phyloP scores from a whole-genome alignment of 1,284 basidiomycete species.

The Microbotryum scabiosae region DNA sequence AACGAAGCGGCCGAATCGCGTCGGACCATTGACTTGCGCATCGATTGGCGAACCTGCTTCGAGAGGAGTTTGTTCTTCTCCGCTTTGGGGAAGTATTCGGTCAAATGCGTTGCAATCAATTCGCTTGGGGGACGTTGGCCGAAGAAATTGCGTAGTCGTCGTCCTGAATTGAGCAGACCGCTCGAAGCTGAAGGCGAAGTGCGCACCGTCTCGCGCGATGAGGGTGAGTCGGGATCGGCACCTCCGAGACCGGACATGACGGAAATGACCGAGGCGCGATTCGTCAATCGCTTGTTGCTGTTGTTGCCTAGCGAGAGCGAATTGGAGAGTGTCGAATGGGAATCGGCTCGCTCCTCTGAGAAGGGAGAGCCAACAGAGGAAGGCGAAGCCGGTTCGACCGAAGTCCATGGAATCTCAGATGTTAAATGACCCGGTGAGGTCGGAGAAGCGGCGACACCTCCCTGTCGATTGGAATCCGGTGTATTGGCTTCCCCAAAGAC shows the following conservation, averaged over 20 bases:
- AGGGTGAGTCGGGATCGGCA: constrained; percentile 19
- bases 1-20: background rate
- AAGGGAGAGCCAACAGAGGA: constrained; percentile 8
- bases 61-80: constrained; percentile 74
- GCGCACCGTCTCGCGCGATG: background rate
- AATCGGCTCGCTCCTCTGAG: constrained; percentile 9
- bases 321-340: too few relatives aligned
- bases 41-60: constrained; percentile 70
- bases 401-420: constrained; percentile 28
- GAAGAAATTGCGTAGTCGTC: constrained; percentile 85
- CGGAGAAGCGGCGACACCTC: constrained; percentile 14
- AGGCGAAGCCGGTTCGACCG: constrained; percentile 32
- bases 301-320: too few relatives aligned
- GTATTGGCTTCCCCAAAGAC: constrained; percentile 51
- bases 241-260: constrained; percentile 58
- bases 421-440: constrained; percentile 31
- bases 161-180: constrained; percentile 19
- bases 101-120: constrained; percentile 89
- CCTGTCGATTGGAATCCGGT: constrained; percentile 9
- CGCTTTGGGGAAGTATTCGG: constrained; percentile 90
- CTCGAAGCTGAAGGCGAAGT: constrained; percentile 1
- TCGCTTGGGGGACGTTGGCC: constrained; percentile 95
- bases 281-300: constrained; percentile 53
- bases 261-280: constrained; percentile 87
- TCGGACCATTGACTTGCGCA: constrained; percentile 40